Base-by-base conservation (phyloP, 2,329 filamentous ascomycete species). In the Phaeoacremonium minimum region DNA sequence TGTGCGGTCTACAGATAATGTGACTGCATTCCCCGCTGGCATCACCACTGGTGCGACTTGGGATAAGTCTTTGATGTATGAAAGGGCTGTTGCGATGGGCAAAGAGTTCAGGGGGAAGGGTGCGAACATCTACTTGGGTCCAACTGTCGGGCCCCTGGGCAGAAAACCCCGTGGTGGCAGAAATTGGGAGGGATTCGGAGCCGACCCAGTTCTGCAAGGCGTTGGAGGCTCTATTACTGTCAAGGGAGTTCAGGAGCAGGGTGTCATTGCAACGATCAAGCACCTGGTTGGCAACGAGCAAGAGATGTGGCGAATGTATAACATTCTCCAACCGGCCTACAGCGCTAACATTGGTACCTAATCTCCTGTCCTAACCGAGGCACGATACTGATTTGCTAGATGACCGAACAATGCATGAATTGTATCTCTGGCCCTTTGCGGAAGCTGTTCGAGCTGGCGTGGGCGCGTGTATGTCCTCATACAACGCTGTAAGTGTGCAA, bases 211-310 rank as follows among this genome's bases (percentile, higher is more conserved):
- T 3, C 67, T 89, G 18, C 81, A 86, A 35, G 89, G 85, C 35
- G 67, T 83, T 44, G 78, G 80, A 36, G 82, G 90, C 47, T 78
- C 78, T 26, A 72, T 85, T 54, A 86, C 83, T 2, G 74, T 94
- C 42, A 74, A 77, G 54, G 89, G 89, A 42, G 90, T 94, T 30
- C 89, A 95, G 57, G 77, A 83, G 51, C 80, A 82, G 12, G 87
- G 87, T 56, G 77, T 91, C 36, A 84, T 95, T 61, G 87, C 89
- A 42, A 89, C 84, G 51, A 83, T 84, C 32, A 91, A 90, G 69
- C 85, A 90, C 55, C 84, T 69, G 55, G 76, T 87, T 40, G 73
- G 65, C 33, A 86, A 90, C 49, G 85, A 87, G 61, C 87, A 89
- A 64, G 77, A 81, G 53, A 74, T 82, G 30, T 55, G 76, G 49